These are phyloP conservation scores for Carallia brachiata DNA, from an alignment of 345 rosid species.

Conservation along the genomic window DNA sequence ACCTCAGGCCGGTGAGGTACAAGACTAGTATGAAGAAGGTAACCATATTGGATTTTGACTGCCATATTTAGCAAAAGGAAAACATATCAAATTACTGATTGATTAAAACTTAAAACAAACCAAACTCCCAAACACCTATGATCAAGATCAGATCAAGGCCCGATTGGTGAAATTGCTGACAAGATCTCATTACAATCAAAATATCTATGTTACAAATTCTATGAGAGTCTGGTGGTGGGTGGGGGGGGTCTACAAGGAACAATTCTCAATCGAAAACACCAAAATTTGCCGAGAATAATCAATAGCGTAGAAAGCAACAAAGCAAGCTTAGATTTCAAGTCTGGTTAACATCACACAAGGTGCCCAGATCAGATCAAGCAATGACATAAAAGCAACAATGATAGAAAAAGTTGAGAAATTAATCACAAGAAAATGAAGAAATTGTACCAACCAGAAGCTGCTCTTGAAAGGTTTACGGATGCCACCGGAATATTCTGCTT, in stretches of 20 bases:
- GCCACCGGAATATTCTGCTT: slow-evolving; percentile 47
- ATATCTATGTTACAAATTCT: not conserved
- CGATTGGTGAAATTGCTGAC: slow-evolving; percentile 29
- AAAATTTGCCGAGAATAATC: slow-evolving; percentile 1
- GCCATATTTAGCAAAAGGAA: not conserved
- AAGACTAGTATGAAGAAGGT: not conserved
- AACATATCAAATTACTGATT: not conserved
- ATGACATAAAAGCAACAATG: not conserved
- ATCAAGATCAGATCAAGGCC: slow-evolving; percentile 34
- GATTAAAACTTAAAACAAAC: not conserved
- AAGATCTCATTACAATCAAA: slow-evolving; percentile 28
- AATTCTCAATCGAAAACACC: slow-evolving; percentile 14
- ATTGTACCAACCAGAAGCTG: slow-evolving; percentile 63
- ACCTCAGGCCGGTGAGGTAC: not conserved
- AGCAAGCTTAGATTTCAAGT: slow-evolving; percentile 10
- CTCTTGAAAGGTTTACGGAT: slow-evolving; percentile 59
- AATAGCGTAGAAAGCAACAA: not conserved
- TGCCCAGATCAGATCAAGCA: slow-evolving; percentile 50
- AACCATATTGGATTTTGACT: not conserved
- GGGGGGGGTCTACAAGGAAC: slow-evolving; percentile 11
- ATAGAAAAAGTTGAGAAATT: not conserved
- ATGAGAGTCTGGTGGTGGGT: slow-evolving; percentile 21
- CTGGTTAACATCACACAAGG: slow-evolving; percentile 7
- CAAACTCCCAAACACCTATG: slow-evolving; percentile 2
- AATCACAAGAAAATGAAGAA: slow-evolving; percentile 5